A percentile compares a stretch with the other conserved stretches of the same genome.
phyloP scores from a whole-genome alignment of 169 alveolate species.

The Plasmodium cynomolgi region DNA sequence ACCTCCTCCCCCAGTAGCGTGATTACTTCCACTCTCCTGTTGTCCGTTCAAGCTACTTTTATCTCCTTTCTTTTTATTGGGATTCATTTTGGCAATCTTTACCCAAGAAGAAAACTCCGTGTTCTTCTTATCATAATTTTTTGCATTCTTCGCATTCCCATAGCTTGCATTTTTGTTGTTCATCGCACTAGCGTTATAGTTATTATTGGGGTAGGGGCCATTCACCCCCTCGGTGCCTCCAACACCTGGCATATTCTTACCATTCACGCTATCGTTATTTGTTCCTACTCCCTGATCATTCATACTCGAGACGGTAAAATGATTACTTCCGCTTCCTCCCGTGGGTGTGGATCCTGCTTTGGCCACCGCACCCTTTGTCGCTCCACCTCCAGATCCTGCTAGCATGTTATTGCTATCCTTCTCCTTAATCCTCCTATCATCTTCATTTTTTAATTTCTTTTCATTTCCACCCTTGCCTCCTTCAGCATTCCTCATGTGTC shows the following conservation, averaged over 20 bases:
- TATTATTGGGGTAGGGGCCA: not conserved
- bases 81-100: constrained; percentile 58
- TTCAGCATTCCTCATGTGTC: constrained; percentile 2
- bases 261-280: not conserved
- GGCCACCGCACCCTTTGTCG: not conserved
- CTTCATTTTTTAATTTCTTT: constrained; percentile 14
- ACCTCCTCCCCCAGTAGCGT: not conserved
- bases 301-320: not conserved
- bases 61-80: constrained; percentile 18
- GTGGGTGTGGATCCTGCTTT: not conserved
- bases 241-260: not conserved
- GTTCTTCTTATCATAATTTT: constrained; percentile 49
- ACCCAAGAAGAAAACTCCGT: constrained; percentile 69
- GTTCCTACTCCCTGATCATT: not conserved
- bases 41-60: not conserved
- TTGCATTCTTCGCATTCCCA: constrained; percentile 26
- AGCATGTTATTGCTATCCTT: not conserved
- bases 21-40: not conserved
- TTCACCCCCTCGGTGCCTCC: not conserved
- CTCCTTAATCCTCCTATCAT: constrained; percentile 30
- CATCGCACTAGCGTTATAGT: not conserved
- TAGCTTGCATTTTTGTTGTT: constrained; percentile 22
- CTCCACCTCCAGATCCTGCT: not conserved
- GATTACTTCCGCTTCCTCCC: not conserved
- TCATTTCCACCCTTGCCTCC: constrained; percentile 7